Evolutionary conservation across 371 early-diverging fungal species (phyloP).

Genomic region (Blakeslea trispora): DNA sequence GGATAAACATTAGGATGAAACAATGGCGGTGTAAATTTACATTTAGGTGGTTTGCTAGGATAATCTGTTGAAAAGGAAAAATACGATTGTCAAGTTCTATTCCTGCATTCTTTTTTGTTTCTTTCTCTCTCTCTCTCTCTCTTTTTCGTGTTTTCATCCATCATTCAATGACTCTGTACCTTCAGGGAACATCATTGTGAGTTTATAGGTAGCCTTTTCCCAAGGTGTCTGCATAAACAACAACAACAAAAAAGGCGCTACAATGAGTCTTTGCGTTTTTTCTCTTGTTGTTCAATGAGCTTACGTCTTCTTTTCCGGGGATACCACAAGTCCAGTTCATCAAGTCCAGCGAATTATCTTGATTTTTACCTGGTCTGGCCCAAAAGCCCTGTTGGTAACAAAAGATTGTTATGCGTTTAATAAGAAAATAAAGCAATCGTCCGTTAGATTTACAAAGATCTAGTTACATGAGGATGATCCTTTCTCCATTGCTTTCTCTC

Average conservation of each 20-base stretch:
- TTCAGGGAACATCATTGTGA: constrained; percentile 89
- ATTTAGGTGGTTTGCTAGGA: constrained; percentile 86
- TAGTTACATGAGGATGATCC: constrained; percentile 88
- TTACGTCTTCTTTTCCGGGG: constrained; percentile 82
- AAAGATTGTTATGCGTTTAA: too few species aligned
- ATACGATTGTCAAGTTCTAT: not conserved
- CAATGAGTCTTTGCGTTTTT: not conserved
- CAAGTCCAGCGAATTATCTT: constrained; percentile 81
- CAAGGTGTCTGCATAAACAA: constrained; percentile 86
- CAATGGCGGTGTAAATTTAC: constrained; percentile 88
- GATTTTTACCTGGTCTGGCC: constrained; percentile 85
- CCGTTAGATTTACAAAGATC: not conserved
- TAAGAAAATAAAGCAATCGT: too few species aligned
- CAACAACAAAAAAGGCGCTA: not conserved
- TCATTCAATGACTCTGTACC: too few species aligned
- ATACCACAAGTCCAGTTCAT: constrained; percentile 95
- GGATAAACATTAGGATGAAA: constrained; percentile 99
- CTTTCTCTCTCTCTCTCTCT: too few species aligned
- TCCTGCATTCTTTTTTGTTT: too few species aligned
- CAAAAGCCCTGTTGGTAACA: constrained; percentile 89
- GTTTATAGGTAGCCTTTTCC: constrained; percentile 95
- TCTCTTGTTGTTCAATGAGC: not conserved
- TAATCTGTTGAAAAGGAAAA: constrained; percentile 52
- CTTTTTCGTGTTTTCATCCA: not conserved
- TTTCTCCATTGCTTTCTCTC: constrained; percentile 98